phyloP scores from a whole-genome alignment of 768 basidiomycete species.

The Phaeotremella skinneri region DNA sequence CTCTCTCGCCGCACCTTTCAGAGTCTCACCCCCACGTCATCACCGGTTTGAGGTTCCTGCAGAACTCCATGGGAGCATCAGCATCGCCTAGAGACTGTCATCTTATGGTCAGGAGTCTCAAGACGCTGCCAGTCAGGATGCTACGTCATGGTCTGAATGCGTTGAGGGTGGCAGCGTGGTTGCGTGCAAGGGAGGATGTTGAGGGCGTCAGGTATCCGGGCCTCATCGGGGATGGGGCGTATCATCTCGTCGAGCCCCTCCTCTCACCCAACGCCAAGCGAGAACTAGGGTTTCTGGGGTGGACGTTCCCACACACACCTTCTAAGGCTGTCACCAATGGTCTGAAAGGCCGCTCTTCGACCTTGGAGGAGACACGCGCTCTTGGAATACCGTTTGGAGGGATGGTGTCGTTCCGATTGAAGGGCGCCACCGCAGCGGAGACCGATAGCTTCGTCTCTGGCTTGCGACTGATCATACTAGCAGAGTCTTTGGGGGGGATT shows the following conservation, averaged over 20 bases:
- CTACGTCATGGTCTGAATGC: slow-evolving; percentile 82
- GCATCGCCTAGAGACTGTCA: slow-evolving; percentile 78
- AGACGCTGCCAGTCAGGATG: slow-evolving; percentile 87
- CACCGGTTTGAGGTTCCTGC: slow-evolving; percentile 72
- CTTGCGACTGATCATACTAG: slow-evolving; percentile 70
- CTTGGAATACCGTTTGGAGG: slow-evolving; percentile 83
- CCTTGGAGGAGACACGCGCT: slow-evolving; percentile 9
- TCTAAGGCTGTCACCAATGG: slow-evolving; percentile 13
- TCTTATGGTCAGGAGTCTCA: slow-evolving; percentile 84
- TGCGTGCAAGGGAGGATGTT: slow-evolving; percentile 60
- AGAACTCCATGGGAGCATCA: slow-evolving; percentile 63
- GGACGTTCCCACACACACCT: slow-evolving; percentile 44
- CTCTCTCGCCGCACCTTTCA: slow-evolving; percentile 49
- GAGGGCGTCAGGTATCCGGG: slow-evolving; percentile 85
- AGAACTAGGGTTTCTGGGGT: slow-evolving; percentile 58
- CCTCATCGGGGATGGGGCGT: slow-evolving; percentile 63
- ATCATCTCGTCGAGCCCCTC: slow-evolving; percentile 64
- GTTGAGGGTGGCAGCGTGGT: slow-evolving; percentile 65
- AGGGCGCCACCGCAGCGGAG: slow-evolving; percentile 54
- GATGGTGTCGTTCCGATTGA: slow-evolving; percentile 73
- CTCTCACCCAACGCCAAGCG: slow-evolving; percentile 65
- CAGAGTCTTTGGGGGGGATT: slow-evolving; percentile 86
- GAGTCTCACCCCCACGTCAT: slow-evolving; percentile 53
- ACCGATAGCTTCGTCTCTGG: slow-evolving; percentile 68
- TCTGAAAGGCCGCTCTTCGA: not conserved